Base-by-base conservation (phyloP, 2,329 filamentous ascomycete species). In the Akanthomyces muscarius region DNA sequence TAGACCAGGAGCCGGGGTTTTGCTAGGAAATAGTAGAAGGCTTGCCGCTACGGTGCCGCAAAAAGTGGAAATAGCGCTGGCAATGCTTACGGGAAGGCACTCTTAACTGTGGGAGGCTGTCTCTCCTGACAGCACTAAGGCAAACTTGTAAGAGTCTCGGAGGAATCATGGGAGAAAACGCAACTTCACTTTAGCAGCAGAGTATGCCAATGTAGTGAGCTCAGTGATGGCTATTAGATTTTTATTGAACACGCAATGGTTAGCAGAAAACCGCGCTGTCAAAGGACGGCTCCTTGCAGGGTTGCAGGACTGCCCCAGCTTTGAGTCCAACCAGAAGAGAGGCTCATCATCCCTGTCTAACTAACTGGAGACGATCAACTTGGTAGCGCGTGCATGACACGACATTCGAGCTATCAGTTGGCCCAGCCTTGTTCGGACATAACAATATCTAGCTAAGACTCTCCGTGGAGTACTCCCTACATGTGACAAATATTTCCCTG, bases 311-410 rank as follows among this genome's bases (percentile, higher is more conserved):
- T 28, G 33, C 51, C 51, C 11, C n/a, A 23, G 30, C 51, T 41
- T 38, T 4, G 30, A 25, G 8, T 5, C 52, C 21, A 54, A 21
- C 36, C 18, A 38, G 21, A n/a, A 13, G 36, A 13, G 36, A 55
- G 21, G 23, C 53, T 44, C 50, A 36, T 18, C 3, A 47, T 36
- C 54, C 42, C 41, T 57, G 54, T 45, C 5, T 0, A 36, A 45
- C 18, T 5, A 45, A 58, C 30, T 57, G 54, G 55, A 48, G 55
- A 58, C 30, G 44, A 48, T 58, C 44, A 48, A 48, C 30, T 58
- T 58, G 55, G 42, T 50, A 58, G 55, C 44, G 44, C 14, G 42
- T 21, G 10, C 55, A 48, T 58, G 55, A 58, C 55, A 58, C 30
- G 30, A 58, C 21, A 41, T 16, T 18, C 23, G 28, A 14, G 23